Percentiles rank a stretch among this genome's conserved stretches.
These are phyloP conservation scores for Hevea brasiliensis DNA, from an alignment of 345 rosid species.

Conservation along the genomic window DNA sequence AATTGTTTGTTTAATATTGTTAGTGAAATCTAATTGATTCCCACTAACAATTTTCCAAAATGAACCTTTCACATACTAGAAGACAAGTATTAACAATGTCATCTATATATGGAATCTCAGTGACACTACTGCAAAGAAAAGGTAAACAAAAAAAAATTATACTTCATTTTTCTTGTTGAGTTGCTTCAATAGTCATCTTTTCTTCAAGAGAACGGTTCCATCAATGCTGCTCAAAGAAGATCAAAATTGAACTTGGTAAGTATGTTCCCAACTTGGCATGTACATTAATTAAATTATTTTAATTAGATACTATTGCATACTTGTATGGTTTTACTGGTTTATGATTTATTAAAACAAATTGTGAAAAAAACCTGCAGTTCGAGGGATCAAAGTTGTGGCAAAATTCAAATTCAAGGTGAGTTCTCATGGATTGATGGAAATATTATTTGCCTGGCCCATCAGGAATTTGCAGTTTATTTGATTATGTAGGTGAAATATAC, in stretches of 20 bases:
- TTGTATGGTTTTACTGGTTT: not conserved
- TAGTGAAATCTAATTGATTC: slow-evolving; percentile 1
- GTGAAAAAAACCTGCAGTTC: too few species aligned
- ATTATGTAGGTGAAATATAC: too few species aligned
- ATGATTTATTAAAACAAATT: too few species aligned
- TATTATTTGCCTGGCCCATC: too few species aligned
- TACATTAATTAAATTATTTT: too few species aligned
- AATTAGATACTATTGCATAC: not conserved
- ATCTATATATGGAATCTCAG: not conserved
- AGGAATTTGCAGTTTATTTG: too few species aligned
- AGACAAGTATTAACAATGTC: not conserved
- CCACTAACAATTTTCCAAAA: not conserved
- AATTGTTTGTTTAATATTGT: not conserved
- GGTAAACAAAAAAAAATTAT: not conserved
- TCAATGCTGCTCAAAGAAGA: not conserved
- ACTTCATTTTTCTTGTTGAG: not conserved
- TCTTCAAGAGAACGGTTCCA: not conserved
- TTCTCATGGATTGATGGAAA: too few species aligned
- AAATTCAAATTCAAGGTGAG: too few species aligned
- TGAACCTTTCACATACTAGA: not conserved
- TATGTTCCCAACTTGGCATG: not conserved
- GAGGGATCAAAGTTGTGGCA: too few species aligned
- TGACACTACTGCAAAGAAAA: not conserved
- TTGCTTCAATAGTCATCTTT: not conserved
- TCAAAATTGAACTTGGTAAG: not conserved